Conservation (phyloP, 73 alveolate species). For the Paramecium sonneborni region DNA sequence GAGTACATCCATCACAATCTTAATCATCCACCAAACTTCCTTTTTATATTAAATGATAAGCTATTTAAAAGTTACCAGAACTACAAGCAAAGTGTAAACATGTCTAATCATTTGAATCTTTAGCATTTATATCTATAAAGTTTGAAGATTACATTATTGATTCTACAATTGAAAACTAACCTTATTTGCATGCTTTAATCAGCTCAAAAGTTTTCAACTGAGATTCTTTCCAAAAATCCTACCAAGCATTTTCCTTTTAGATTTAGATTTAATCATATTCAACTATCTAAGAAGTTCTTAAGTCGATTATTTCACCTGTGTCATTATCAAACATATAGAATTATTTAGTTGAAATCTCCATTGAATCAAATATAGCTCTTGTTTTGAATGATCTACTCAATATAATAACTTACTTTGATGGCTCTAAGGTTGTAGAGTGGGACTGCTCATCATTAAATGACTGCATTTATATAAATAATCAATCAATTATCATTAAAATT, state of each 20-base stretch:
- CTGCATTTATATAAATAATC: neutral
- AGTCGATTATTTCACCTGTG: conserved; percentile 27
- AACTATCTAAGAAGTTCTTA: neutral
- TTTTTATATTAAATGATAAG: neutral
- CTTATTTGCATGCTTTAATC: conserved; percentile 42
- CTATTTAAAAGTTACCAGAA: conserved; percentile 16
- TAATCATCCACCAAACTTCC: neutral
- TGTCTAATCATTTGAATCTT: conserved; percentile 12
- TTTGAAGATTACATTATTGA: neutral
- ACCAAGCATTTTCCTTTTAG: conserved; percentile 30
- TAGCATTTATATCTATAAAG: conserved; percentile 42
- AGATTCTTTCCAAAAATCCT: conserved; percentile 38
- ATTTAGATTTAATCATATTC: neutral
- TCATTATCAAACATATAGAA: conserved; percentile 25
- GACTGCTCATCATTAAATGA: neutral
- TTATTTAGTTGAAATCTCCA: neutral
- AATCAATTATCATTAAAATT: neutral
- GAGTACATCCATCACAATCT: conserved; percentile 45
- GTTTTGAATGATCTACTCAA: neutral
- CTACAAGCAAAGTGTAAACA: conserved; percentile 49
- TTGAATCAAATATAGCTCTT: conserved; percentile 44
- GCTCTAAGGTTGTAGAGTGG: neutral
- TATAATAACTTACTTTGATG: neutral
- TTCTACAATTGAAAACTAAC: neutral
- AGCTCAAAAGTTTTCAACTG: neutral